A percentile compares a stretch with the other conserved stretches of the same genome.
phyloP scores from a whole-genome alignment of 768 basidiomycete species.

The Suillus fuscotomentosus region DNA sequence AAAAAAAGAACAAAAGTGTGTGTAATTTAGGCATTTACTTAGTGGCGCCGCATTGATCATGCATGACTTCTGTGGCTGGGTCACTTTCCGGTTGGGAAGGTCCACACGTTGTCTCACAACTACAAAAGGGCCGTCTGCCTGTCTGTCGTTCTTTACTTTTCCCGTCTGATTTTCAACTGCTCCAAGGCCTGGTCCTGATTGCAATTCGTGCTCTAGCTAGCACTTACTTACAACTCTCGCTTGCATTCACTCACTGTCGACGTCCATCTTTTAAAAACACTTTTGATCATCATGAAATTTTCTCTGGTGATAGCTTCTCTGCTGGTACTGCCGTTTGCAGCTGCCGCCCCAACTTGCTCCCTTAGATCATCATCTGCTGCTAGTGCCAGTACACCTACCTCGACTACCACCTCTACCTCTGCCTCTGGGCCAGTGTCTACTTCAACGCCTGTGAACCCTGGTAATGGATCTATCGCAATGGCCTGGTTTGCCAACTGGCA shows the following conservation, averaged over 20 bases:
- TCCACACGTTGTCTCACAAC: background rate
- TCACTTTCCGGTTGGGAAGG: background rate
- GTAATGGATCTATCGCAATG: slow-evolving; percentile 39
- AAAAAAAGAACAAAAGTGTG: slow-evolving; percentile 1
- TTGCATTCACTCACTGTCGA: slow-evolving; percentile 4
- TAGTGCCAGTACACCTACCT: background rate
- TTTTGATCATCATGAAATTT: slow-evolving; percentile 15
- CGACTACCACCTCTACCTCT: background rate
- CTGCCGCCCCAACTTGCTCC: slow-evolving; percentile 29
- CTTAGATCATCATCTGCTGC: slow-evolving; percentile 13
- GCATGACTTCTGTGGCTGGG: background rate
- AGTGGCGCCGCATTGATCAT: background rate
- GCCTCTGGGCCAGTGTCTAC: slow-evolving; percentile 5
- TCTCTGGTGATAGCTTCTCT: slow-evolving; percentile 20
- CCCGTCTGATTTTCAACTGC: background rate
- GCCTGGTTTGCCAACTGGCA: slow-evolving; percentile 77
- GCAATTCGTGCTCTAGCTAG: slow-evolving; percentile 8
- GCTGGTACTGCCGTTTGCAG: slow-evolving; percentile 20
- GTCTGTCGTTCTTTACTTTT: background rate
- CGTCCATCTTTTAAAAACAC: slow-evolving; percentile 5
- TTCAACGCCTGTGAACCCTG: background rate
- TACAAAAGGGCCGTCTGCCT: background rate
- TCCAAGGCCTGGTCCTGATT: background rate
- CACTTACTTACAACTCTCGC: slow-evolving; percentile 5
- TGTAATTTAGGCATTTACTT: background rate